Evolutionary conservation across 2,329 filamentous ascomycete species (phyloP).

Genomic region (Clarireedia hainanense): DNA sequence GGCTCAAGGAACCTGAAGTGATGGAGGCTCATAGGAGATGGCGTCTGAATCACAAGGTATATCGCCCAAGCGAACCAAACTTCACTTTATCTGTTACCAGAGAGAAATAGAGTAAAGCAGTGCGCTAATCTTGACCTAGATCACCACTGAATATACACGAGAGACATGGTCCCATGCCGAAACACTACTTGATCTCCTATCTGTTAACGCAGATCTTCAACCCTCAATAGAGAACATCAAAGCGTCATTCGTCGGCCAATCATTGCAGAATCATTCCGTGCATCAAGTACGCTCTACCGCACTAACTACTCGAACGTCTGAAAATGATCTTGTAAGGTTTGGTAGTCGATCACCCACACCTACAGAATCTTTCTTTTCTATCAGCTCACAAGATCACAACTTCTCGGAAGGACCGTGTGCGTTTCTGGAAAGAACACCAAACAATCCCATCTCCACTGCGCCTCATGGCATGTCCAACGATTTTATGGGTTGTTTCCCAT

Average conservation of each 20-base stretch:
- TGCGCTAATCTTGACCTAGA: neutral
- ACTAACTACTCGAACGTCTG: neutral
- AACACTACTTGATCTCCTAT: constrained; percentile 2
- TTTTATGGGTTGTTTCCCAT: constrained; percentile 38
- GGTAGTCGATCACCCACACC: constrained; percentile 4
- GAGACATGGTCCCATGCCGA: neutral
- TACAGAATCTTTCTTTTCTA: neutral
- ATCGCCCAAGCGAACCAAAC: neutral
- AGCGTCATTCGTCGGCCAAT: neutral
- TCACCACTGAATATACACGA: constrained; percentile 1
- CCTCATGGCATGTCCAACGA: constrained; percentile 32
- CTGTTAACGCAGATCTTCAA: constrained; percentile 2
- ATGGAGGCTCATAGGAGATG: constrained; percentile 24
- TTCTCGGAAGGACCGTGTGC: constrained; percentile 8
- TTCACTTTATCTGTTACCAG: neutral
- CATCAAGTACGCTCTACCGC: neutral
- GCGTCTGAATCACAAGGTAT: constrained; percentile 19
- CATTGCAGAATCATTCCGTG: neutral
- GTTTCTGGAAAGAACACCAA: neutral
- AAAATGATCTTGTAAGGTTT: neutral
- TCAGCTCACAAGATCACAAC: neutral
- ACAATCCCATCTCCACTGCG: constrained; percentile 32
- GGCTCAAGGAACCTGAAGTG: constrained; percentile 24
- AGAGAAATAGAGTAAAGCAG: neutral
- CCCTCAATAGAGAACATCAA: neutral